Evolutionary conservation across 2,329 filamentous ascomycete genomes (phyloP), one percentile per base, ranked within the genome.

Genomic region (Diaporthe destruens): DNA sequence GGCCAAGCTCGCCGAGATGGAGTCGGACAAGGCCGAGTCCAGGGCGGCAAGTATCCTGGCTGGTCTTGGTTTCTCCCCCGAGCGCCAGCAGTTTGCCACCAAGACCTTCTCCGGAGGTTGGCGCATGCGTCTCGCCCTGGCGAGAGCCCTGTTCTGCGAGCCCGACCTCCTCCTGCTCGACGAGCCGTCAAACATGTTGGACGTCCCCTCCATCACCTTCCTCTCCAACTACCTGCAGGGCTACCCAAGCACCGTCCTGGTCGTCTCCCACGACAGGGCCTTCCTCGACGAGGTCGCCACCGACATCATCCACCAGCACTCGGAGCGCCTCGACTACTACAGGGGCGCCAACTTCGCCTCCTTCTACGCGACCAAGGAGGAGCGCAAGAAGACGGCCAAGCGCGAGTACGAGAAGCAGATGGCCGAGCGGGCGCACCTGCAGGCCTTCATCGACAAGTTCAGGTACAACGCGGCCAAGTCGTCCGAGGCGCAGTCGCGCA

Each of bases 141-240:
- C 96, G 16, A 89, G 96, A 88, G 96, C 96, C 18, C 89, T 99
- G 47, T 99, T 99, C 87, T 99, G 96, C 85, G 96, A 99, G 82
- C 96, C 96, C 55, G 96, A 99, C 84, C 87, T 99, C 68, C 85
- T 99, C 73, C 89, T 99, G 81, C 94, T 99, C 77, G 96, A 99
- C 86, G 96, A 99, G 91, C 96, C 96, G 85, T 98, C 96, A 71
- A 98, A 98, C 91, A 98, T 98, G 96, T 95, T 99, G 94, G 96
- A 98, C 84, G 96, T 99, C 72, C 96, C 96, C n/a, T 98, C 96
- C 32, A 98, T 99, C 80, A 97, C 96, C 71, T 99, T 98, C 90
- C 89, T 99, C 81, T 93, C 96, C 61, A 96, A 95, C 80, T 99
- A 99, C 81, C 92, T 99, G 11, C 95, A 98, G 82, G 87, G 87